phyloP scores from a whole-genome alignment of 2,329 filamentous ascomycete genomes.

The Verruconis gallopava region DNA sequence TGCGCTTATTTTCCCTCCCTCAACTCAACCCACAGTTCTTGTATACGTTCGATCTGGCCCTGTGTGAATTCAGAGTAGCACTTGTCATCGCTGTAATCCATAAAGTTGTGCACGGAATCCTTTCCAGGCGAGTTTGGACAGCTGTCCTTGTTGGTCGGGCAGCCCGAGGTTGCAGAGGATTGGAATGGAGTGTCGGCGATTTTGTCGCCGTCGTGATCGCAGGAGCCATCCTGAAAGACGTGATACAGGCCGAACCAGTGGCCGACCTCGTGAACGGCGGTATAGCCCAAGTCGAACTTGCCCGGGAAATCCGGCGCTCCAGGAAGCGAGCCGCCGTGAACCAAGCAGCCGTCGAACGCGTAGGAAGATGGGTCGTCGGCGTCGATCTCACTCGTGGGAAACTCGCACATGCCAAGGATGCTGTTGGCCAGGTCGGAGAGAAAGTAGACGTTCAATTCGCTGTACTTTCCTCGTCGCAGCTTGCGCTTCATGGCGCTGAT shows the following conservation, averaged over 20 bases:
- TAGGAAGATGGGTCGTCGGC: not conserved
- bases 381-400: not conserved
- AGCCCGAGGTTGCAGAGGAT: not conserved
- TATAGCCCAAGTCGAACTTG: not conserved
- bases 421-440: not conserved
- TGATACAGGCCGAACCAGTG: conserved; percentile 4
- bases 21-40: not conserved
- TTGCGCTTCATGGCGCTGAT: not conserved
- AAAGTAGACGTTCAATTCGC: not conserved
- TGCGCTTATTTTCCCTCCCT: not conserved
- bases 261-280: conserved; percentile 6
- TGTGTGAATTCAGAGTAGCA: not conserved
- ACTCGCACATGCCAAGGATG: not conserved
- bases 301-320: not conserved
- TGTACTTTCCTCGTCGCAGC: not conserved
- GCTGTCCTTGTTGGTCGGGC: conserved; percentile 1
- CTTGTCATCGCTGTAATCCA: conserved; percentile 4
- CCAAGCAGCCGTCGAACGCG: not conserved
- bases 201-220: not conserved
- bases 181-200: conserved; percentile 6
- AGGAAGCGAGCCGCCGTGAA: not conserved
- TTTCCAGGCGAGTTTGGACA: conserved; percentile 1
- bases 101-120: conserved; percentile 5
- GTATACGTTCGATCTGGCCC: conserved; percentile 1
- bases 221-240: conserved; percentile 1